Conservation (phyloP, 1,284 basidiomycete genomes). For the Lignosus rhinocerotis region DNA sequence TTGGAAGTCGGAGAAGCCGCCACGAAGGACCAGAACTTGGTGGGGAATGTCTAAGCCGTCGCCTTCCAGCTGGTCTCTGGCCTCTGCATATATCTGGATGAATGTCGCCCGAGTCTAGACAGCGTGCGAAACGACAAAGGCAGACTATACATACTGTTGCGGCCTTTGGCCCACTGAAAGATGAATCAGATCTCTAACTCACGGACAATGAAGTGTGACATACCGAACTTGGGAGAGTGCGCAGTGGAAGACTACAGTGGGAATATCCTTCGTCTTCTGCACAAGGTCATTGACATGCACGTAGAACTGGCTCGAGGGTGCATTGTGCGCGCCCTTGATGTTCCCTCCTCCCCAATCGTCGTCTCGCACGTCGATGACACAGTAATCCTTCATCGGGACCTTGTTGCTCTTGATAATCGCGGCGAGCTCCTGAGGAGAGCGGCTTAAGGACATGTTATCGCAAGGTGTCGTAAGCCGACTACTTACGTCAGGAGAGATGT, state of each 20-base stretch:
- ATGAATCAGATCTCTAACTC: not conserved
- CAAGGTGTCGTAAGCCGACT: not conserved
- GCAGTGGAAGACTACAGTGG: constrained; percentile 74
- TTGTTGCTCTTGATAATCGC: constrained; percentile 63
- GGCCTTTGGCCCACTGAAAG: constrained; percentile 67
- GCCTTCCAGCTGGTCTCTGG: constrained; percentile 41
- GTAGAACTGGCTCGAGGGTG: constrained; percentile 62
- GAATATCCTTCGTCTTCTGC: constrained; percentile 58
- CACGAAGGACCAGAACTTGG: constrained; percentile 63
- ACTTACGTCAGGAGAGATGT: constrained; percentile 34
- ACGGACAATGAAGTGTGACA: constrained; percentile 24
- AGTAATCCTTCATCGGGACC: constrained; percentile 60
- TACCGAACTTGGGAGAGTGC: constrained; percentile 72
- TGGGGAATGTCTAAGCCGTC: constrained; percentile 44
- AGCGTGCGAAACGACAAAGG: not conserved
- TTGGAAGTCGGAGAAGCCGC: constrained; percentile 74
- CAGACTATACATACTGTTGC: constrained; percentile 52
- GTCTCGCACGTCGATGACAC: constrained; percentile 79
- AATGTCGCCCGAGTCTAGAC: not conserved
- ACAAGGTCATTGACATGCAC: constrained; percentile 58
- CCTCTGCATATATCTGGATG: constrained; percentile 65
- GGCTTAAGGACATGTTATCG: not conserved
- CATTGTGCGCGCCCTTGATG: constrained; percentile 61
- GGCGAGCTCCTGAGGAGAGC: constrained; percentile 57
- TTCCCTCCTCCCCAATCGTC: constrained; percentile 76